Evolutionary conservation across 2,329 filamentous ascomycete genomes (phyloP), one percentile per base, ranked within the genome.

Genomic region (Curvularia verruculosa): DNA sequence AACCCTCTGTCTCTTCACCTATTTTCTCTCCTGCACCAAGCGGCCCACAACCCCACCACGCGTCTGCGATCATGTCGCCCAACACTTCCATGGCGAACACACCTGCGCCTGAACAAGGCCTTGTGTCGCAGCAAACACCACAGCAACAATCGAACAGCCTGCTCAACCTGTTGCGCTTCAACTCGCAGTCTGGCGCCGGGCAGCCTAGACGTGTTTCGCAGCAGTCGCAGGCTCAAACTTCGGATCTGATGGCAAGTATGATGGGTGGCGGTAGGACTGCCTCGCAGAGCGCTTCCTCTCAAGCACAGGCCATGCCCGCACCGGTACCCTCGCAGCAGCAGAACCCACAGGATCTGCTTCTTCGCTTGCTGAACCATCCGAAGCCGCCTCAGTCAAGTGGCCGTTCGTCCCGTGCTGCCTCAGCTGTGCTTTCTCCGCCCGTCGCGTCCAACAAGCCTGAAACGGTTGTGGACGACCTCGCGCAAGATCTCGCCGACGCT

Each of bases 311-410:
- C 19, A 65, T 74, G 55, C 57, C 68, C n/a, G 59, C 70, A 36
- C 63, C 71, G 13, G 64, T 66, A 18, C 63, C 75, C 36, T 62
- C 74, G 45, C 89, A 50, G 12, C 54, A 57, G 54, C 54, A 57
- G 44, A 57, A 92, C 74, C 91, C 92, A 4, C 90, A 96, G 76
- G 88, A 94, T 62, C 90, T 95, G 71, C 82, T 99, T 46, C 86
- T 98, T 60, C 89, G 91, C 67, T 82, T 98, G 56, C 84, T 99
- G 62, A 95, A 92, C 70, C 88, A 89, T 47, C 87, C 90, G 50
- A 92, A 78, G 64, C 76, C 76, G 3, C 60, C 75, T 52, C 75
- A 67, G 68, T 66, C 65, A 29, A 71, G 73, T 52, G 63, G 57
- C 39, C 66, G 66, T 47, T 68, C 67, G 2, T 64, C 69, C 46